These are phyloP conservation scores for Suillus luteus DNA, from an alignment of 768 basidiomycete genomes.

Conservation along the genomic window DNA sequence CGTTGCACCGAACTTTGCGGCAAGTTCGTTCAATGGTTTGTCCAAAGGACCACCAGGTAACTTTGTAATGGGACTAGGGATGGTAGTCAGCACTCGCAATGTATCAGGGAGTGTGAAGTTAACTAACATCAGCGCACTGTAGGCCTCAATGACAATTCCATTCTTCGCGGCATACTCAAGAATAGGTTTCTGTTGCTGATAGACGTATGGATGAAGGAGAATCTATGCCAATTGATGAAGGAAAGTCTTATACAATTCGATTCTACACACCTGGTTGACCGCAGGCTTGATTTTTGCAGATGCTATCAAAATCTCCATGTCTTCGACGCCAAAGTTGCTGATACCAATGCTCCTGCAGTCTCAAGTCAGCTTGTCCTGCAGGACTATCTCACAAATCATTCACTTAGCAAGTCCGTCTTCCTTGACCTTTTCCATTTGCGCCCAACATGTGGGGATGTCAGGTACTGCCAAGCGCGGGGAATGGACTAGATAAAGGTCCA, in stretches of 20 bases:
- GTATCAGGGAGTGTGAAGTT: slow-evolving; percentile 43
- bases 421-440: slow-evolving; percentile 60
- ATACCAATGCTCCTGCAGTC: slow-evolving; percentile 66
- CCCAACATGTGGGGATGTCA: slow-evolving; percentile 65
- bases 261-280: slow-evolving; percentile 58
- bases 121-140: slow-evolving; percentile 40
- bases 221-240: slow-evolving; percentile 47
- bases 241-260: slow-evolving; percentile 5
- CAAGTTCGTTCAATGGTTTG: slow-evolving; percentile 54
- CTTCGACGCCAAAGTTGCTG: slow-evolving; percentile 61
- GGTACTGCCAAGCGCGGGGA: slow-evolving; percentile 54
- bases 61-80: slow-evolving; percentile 45
- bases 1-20: slow-evolving; percentile 21
- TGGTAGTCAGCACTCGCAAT: not conserved
- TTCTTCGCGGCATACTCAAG: slow-evolving; percentile 59
- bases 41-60: slow-evolving; percentile 66
- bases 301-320: slow-evolving; percentile 56
- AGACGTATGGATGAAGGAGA: slow-evolving; percentile 71
- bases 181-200: slow-evolving; percentile 50
- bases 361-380: not conserved
- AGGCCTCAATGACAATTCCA: slow-evolving; percentile 70
- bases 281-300: slow-evolving; percentile 64
- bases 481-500: slow-evolving; percentile 77
- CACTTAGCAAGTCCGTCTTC: slow-evolving; percentile 59
- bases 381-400: not conserved